A percentile compares a stretch with the other conserved stretches of the same genome.
Conservation (phyloP, 805 yeast species). For the Candida xyloterini region DNA sequence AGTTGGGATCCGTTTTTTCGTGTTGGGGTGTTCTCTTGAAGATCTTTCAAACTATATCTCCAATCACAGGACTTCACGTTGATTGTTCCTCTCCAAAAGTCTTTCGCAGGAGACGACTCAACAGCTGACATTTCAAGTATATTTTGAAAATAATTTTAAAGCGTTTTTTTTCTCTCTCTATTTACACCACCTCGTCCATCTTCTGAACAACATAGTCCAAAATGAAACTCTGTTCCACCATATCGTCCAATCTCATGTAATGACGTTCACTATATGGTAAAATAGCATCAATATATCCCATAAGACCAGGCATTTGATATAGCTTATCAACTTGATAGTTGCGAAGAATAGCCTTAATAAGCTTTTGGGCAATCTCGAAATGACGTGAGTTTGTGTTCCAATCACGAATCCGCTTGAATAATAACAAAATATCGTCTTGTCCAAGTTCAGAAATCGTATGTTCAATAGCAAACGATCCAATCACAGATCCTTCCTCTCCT, state of each 20-base stretch:
- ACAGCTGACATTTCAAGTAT: constrained; percentile 4
- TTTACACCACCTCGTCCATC: constrained; percentile 48
- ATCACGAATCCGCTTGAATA: constrained; percentile 79
- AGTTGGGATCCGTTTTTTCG: constrained; percentile 25
- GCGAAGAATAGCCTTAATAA: constrained; percentile 62
- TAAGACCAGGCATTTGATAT: constrained; percentile 63
- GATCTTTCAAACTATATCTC: constrained; percentile 26
- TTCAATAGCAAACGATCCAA: constrained; percentile 64
- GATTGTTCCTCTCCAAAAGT: constrained; percentile 31
- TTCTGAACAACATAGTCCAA: constrained; percentile 81
- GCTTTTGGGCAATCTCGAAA: constrained; percentile 75
- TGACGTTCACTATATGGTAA: constrained; percentile 90
- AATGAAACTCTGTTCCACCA: constrained; percentile 81
- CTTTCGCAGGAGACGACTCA: constrained; percentile 8
- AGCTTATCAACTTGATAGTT: constrained; percentile 54
- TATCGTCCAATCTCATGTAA: constrained; percentile 66
- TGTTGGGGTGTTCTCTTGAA: constrained; percentile 33
- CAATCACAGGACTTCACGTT: constrained; percentile 27
- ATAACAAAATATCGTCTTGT: constrained; percentile 53
- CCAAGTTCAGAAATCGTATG: constrained; percentile 54
- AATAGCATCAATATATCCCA: constrained; percentile 67
- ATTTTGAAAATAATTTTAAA: neutral
- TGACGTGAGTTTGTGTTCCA: constrained; percentile 92
- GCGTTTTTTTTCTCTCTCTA: constrained; percentile 5
- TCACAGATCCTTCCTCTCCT: constrained; percentile 45